Percentiles rank a stretch among this genome's conserved stretches.
Evolutionary conservation across 2,329 filamentous ascomycete species (phyloP).

Genomic region (Neofusicoccum ribis): DNA sequence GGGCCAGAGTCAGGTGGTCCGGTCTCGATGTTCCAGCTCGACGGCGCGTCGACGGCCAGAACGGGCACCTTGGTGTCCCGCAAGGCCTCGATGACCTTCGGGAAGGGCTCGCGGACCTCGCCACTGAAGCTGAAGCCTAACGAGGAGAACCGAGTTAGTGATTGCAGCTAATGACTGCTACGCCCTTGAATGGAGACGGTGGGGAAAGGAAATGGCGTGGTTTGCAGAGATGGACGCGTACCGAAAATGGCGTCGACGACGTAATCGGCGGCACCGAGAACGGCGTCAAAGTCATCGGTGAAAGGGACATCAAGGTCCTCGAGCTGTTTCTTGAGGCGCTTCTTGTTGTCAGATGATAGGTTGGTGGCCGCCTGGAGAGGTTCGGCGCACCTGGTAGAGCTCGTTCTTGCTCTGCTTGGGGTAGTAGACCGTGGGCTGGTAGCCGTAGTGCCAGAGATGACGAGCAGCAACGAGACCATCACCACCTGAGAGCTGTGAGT

Average conservation of each 20-base stretch:
- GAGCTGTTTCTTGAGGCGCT: constrained; percentile 83
- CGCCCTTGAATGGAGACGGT: too few relatives aligned
- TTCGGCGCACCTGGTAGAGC: constrained; percentile 68
- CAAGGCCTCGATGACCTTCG: constrained; percentile 74
- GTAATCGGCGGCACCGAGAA: constrained; percentile 70
- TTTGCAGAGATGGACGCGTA: neutral
- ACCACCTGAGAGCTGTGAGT: constrained; percentile 60
- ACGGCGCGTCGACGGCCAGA: constrained; percentile 87
- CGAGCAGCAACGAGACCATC: constrained; percentile 93
- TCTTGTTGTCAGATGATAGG: constrained; percentile 12
- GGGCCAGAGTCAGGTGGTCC: constrained; percentile 77
- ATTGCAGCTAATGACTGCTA: too few relatives aligned
- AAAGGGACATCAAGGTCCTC: constrained; percentile 82
- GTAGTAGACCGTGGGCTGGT: constrained; percentile 85
- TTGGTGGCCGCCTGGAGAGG: neutral
- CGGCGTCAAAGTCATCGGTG: constrained; percentile 71
- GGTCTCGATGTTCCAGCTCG: constrained; percentile 88
- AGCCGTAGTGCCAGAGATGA: constrained; percentile 89
- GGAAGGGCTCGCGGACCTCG: constrained; percentile 90
- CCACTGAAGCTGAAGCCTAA: constrained; percentile 83
- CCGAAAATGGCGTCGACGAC: constrained; percentile 90
- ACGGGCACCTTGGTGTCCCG: constrained; percentile 73
- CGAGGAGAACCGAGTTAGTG: neutral
- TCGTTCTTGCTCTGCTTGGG: constrained; percentile 91
- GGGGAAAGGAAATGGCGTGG: too few relatives aligned